Evolutionary conservation across 164 flowering plant genomes (phyloP), one percentile per base, ranked within the genome.

Genomic region (Berberis vulgaris): DNA sequence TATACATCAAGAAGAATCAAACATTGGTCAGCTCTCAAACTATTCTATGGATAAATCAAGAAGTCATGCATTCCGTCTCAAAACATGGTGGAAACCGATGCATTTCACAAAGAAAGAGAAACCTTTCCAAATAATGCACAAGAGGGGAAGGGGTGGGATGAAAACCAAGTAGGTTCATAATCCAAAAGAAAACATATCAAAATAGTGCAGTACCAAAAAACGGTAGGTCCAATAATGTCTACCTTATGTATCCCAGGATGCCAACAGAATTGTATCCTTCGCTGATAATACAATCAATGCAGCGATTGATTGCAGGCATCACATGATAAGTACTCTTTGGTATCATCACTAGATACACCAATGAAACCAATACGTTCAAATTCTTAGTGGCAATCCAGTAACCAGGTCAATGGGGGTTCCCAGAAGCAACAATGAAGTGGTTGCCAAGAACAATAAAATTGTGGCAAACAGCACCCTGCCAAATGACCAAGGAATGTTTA

Each of bases 351-450:
- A 59, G 45, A 41, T 49, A 49, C 38, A 47, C 54, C 7, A 56
- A 44, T 7, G 9, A 26, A 45, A 49, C 12, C 7, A 57, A 45
- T 4, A 49, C n/a, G 11, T 54, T 53, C 39, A 11, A 59, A 2
- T 43, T 60, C 3, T 5, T 5, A 57, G 60, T 11, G 12, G 7
- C 11, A n/a, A 26, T 11, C 41, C 8, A 57, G 7, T 82, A 91
- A 26, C 94, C 96, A 59, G 97, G 99, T 63, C 97, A 95, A 68
- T 94, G 98, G 76, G 88, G 98, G 72, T 91, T 94, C 42, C 98
- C 98, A 70, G 91, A 94, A 64, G 97, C 89, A 73, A 94, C 98
- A 50, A 94, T 95, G 75, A 94, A 89, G 49, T 81, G 72, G 65
- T 94, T 91, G 56, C 98, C 98, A 71, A 91, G 82, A 74, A 94